Evolutionary conservation across 371 early-diverging fungal species (phyloP), one percentile per base, ranked within the genome.

Genomic region (Apophysomyces elegans): DNA sequence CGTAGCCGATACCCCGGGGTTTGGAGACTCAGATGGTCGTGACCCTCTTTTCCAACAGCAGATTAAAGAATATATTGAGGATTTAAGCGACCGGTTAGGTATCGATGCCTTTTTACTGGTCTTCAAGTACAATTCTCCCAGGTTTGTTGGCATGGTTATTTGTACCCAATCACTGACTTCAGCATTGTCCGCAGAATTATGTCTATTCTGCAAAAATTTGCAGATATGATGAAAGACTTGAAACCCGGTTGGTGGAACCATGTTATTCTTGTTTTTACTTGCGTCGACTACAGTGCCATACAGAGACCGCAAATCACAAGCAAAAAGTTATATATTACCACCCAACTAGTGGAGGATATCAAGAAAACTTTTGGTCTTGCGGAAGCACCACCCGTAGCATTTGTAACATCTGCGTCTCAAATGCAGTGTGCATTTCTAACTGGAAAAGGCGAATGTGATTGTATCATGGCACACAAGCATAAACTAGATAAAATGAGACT

Each of bases 1-100:
- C 7, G 68, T 79, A 8, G 83, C 85, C 32, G 85, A 85, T 64
- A 85, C 85, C 1, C 85, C 83, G 37, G 84, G 84, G 6, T 76
- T 85, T 35, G 85, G 80, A 5, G 85, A 85, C 58, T 74, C 78
- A 9, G 80, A 75, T 46, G 76, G 80, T 45, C 77, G 81, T 35
- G 83, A 83, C 58, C 67, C 68, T n/a, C 62, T 73, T 59, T 83
- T 79, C 63, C 67, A 74, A 63, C 66, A 62, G 37, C 72, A 70
- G 14, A 69, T 85, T 56, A 74, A 78, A 64, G 78, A 78, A 9
- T 85, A 81, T 50, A 80, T 85, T 64, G 37, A 43, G 13, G 78
- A 80, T 56, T 56, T 85, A 11, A 78, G 83, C 9, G 65, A 58
- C 12, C 70, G 85, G 1, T 39, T 85, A 8, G 85, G 85, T 14